These are phyloP conservation scores for Fusarium haematococcum DNA, from an alignment of 2,329 filamentous ascomycete genomes.

Conservation along the genomic window DNA sequence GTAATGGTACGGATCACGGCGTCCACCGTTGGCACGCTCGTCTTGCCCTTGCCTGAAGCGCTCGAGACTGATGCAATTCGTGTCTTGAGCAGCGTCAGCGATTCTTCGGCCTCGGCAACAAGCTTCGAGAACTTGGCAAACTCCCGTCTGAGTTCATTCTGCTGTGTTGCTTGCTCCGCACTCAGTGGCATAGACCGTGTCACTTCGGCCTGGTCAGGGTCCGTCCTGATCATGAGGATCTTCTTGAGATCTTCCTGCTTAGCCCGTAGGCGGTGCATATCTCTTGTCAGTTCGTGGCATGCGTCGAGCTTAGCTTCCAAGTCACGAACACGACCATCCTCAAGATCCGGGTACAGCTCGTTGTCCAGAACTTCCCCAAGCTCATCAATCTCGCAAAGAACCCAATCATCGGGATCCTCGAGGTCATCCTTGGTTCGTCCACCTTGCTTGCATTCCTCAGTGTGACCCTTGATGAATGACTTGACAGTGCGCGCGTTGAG, in stretches of 20 bases:
- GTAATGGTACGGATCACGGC: slow-evolving; percentile 90
- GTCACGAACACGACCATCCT: slow-evolving; percentile 75
- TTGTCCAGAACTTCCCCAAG: slow-evolving; percentile 73
- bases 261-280: slow-evolving; percentile 77
- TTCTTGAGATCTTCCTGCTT: slow-evolving; percentile 84
- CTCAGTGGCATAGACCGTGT: slow-evolving; percentile 80
- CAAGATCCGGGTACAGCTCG: slow-evolving; percentile 73
- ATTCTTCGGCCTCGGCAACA: slow-evolving; percentile 83
- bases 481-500: slow-evolving; percentile 80
- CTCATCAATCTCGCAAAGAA: slow-evolving; percentile 79
- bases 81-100: slow-evolving; percentile 81
- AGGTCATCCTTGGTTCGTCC: slow-evolving; percentile 75
- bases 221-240: slow-evolving; percentile 76
- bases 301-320: slow-evolving; percentile 76
- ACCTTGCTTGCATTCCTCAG: slow-evolving; percentile 62
- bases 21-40: slow-evolving; percentile 84
- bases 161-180: slow-evolving; percentile 84
- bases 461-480: slow-evolving; percentile 76
- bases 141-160: slow-evolving; percentile 83
- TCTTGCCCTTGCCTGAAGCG: slow-evolving; percentile 57
- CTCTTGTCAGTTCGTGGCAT: slow-evolving; percentile 75
- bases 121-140: slow-evolving; percentile 80
- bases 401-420: slow-evolving; percentile 76
- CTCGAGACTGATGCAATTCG: slow-evolving; percentile 73
- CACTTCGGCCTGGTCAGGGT: slow-evolving; percentile 74